Base-by-base conservation (phyloP, 345 rosid species). In the Noccaea caerulescens region DNA sequence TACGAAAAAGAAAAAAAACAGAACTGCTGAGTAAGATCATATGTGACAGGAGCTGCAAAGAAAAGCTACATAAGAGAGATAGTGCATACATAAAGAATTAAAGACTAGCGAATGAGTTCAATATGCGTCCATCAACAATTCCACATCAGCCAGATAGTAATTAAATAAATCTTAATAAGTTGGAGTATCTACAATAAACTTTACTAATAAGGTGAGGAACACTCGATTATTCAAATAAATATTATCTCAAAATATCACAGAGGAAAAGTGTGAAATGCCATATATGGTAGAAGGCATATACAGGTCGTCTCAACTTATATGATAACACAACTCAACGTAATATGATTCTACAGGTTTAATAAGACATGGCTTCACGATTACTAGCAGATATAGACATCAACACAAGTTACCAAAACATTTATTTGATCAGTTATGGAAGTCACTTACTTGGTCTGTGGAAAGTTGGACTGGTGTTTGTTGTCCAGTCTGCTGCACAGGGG, bases 391-490 rank as follows among this genome's bases (percentile, higher is more conserved):
- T 25, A 53, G 14, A 52, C 45, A 76, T 45, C 1, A 1, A 69
- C 55, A 33, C 25, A 18, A 61, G 37, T 52, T 14, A 44, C 33
- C 12, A 32, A 33, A 63, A 36, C 34, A 44, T 45, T 52, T 23
- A 2, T 14, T 10, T 14, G 39, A 46, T 63, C 25, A 14, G 46
- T 73, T 58, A 12, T 57, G 3, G 2, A 47, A 37, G 18, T 25
- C 25, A 81, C 87, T 82, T 73, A 87, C 98, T 10, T 74, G 72
- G 76, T 89, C 94, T 30, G 81, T 58, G 50, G 88, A 73, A 68
- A 84, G 76, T 50, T 82, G 43, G 43, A 72, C 73, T 37, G 84
- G 76, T 61, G 87, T 84, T 68, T 82, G 97, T 58, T 81, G 90
- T 9, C 81, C 81, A 71, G 80, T 65, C 73, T 83, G 88, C 72